A percentile compares a stretch with the other conserved stretches of the same genome.
Conservation (phyloP, 495 filamentous ascomycete species). For the Cudoniella acicularis region DNA sequence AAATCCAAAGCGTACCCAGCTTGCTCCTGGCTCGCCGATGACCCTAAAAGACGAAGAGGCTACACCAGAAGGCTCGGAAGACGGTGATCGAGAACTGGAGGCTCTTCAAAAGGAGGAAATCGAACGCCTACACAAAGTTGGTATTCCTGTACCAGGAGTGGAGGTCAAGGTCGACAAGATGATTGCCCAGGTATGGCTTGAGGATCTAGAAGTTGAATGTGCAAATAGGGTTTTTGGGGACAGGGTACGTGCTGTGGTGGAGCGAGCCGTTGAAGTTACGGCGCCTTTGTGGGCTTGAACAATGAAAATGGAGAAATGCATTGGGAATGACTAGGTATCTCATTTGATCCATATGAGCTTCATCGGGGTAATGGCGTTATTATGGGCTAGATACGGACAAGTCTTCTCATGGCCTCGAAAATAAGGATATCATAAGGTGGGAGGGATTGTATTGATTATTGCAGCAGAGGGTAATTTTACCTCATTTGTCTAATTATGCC, state of each 20-base stretch:
- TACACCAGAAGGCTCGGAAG: constrained; percentile 34
- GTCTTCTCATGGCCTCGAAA: not conserved
- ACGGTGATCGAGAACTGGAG: constrained; percentile 26
- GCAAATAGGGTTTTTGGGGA: constrained; percentile 67
- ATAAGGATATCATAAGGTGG: not conserved
- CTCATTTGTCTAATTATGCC: not conserved
- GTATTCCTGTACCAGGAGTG: constrained; percentile 84
- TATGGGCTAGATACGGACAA: not conserved
- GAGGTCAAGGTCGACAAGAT: constrained; percentile 85
- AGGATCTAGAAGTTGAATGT: constrained; percentile 87
- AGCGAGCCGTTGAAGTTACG: constrained; percentile 86
- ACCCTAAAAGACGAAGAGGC: constrained; percentile 22
- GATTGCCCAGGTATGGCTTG: constrained; percentile 85
- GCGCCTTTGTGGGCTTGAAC: constrained; percentile 58
- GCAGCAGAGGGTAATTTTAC: not conserved
- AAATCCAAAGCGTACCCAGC: constrained; percentile 19
- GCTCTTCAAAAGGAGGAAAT: constrained; percentile 59
- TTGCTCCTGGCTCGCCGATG: constrained; percentile 17
- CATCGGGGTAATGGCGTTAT: not conserved
- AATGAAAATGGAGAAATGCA: not conserved
- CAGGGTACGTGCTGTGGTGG: constrained; percentile 81
- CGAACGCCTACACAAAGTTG: constrained; percentile 68
- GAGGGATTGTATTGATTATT: not conserved
- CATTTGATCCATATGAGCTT: not conserved
- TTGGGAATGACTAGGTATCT: too few relatives aligned